Conservation (phyloP, 768 basidiomycete genomes). For the Sutorius australiensis region DNA sequence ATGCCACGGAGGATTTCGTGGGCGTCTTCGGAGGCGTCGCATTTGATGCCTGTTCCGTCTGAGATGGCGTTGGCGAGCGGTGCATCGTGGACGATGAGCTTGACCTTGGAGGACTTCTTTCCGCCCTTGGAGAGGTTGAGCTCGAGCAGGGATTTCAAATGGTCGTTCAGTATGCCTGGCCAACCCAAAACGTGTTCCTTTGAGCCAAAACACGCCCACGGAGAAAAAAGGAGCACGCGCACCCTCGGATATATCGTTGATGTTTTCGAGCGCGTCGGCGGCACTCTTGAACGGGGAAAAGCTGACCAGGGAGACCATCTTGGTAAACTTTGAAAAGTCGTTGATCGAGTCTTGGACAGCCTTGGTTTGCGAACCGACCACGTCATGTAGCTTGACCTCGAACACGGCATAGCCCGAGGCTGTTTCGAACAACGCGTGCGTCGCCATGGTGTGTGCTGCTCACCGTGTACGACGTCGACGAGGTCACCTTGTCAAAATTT, state of each 20-base stretch:
- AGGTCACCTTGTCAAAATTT: constrained; percentile 22
- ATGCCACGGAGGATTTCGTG: constrained; percentile 90
- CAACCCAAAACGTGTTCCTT: background rate
- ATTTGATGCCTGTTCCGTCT: constrained; percentile 63
- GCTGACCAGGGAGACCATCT: constrained; percentile 87
- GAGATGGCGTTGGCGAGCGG: constrained; percentile 76
- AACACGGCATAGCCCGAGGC: constrained; percentile 94
- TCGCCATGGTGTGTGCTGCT: constrained; percentile 49
- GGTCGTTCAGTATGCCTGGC: constrained; percentile 79
- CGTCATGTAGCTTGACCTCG: constrained; percentile 80
- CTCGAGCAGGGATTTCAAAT: constrained; percentile 79
- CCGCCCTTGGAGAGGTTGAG: constrained; percentile 74
- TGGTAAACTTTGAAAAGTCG: constrained; percentile 84
- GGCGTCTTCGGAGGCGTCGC: constrained; percentile 76
- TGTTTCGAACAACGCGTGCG: constrained; percentile 89
- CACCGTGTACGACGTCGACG: constrained; percentile 35
- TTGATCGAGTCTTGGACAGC: constrained; percentile 82
- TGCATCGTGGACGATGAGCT: constrained; percentile 77
- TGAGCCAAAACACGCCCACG: background rate
- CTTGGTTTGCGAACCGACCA: constrained; percentile 76
- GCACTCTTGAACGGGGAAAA: constrained; percentile 94
- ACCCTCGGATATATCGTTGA: constrained; percentile 97
- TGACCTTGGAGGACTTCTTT: constrained; percentile 63
- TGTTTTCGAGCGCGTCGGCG: constrained; percentile 91
- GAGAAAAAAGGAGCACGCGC: constrained; percentile 17